A percentile compares a stretch with the other conserved stretches of the same genome.
These are phyloP conservation scores for Kwoniella sp. DNA, from an alignment of 768 basidiomycete genomes.

Conservation along the genomic window DNA sequence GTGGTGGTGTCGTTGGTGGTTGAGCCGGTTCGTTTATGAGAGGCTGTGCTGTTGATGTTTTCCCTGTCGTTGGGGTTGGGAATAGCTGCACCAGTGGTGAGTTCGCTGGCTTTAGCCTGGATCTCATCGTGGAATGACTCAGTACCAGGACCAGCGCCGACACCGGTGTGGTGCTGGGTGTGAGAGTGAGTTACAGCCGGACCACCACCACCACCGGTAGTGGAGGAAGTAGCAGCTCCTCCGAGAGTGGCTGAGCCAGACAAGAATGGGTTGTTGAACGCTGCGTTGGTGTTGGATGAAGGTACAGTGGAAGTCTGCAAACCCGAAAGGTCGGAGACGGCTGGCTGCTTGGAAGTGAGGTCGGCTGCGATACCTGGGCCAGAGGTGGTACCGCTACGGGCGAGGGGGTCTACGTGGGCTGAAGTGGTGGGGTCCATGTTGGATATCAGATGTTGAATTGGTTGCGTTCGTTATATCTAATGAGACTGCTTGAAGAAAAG, in stretches of 20 bases:
- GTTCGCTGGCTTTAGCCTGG: constrained; percentile 4
- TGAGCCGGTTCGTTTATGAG: neutral
- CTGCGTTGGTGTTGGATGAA: neutral
- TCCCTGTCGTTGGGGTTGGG: constrained; percentile 5
- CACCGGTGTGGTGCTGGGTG: neutral
- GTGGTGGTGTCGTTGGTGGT: constrained; percentile 7
- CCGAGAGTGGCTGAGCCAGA: neutral
- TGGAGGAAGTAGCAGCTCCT: neutral
- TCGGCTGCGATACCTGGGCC: constrained; percentile 10
- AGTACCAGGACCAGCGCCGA: neutral
- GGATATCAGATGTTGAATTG: neutral
- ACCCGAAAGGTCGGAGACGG: constrained; percentile 9
- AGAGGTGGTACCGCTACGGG: neutral
- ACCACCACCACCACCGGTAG: too few species aligned
- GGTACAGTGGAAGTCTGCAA: constrained; percentile 14
- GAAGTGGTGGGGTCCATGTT: constrained; percentile 22
- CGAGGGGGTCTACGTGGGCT: constrained; percentile 18
- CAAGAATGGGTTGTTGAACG: constrained; percentile 10
- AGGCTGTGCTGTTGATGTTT: constrained; percentile 6
- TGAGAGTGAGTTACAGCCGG: constrained; percentile 7
- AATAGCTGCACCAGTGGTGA: neutral
- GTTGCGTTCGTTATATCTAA: neutral
- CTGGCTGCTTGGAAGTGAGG: constrained; percentile 15
- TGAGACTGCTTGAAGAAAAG: neutral
- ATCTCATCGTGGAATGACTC: constrained; percentile 10